Evolutionary conservation across 176 grass and related monocot species (phyloP).

Genomic region (Poa pratensis): DNA sequence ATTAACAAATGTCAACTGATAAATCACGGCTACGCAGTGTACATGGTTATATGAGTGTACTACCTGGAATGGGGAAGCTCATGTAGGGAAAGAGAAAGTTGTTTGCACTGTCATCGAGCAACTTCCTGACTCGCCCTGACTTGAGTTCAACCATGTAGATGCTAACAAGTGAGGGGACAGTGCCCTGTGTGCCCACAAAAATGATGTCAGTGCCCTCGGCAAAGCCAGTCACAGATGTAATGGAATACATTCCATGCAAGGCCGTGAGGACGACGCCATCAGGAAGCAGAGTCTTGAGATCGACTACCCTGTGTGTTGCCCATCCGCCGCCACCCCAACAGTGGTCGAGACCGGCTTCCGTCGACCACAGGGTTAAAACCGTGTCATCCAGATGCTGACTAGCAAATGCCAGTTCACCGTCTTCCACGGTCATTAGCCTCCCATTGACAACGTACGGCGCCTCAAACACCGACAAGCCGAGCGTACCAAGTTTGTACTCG

Average conservation of each 20-base stretch:
- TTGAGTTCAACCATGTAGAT: slow-evolving; percentile 10
- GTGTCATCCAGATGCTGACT: not conserved
- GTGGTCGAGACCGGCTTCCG: not conserved
- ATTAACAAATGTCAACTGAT: not conserved
- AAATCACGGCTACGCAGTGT: not conserved
- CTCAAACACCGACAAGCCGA: not conserved
- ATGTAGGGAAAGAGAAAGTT: not conserved
- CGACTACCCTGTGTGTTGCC: not conserved
- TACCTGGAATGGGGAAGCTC: not conserved
- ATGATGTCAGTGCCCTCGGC: not conserved
- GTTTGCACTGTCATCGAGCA: not conserved
- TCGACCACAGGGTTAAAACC: not conserved
- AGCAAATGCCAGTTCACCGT: not conserved
- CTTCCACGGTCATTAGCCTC: not conserved
- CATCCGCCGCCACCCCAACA: not conserved
- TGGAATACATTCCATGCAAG: too few species aligned
- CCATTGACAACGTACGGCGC: not conserved
- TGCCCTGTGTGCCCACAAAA: not conserved
- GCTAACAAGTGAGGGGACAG: not conserved
- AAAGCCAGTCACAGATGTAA: not conserved
- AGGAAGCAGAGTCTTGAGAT: not conserved
- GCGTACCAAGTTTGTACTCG: not conserved
- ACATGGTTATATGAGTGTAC: not conserved
- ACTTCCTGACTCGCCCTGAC: not conserved
- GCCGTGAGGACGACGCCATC: too few species aligned